Evolutionary conservation across 2,329 filamentous ascomycete species (phyloP).

Genomic region (Botrytis fabae): DNA sequence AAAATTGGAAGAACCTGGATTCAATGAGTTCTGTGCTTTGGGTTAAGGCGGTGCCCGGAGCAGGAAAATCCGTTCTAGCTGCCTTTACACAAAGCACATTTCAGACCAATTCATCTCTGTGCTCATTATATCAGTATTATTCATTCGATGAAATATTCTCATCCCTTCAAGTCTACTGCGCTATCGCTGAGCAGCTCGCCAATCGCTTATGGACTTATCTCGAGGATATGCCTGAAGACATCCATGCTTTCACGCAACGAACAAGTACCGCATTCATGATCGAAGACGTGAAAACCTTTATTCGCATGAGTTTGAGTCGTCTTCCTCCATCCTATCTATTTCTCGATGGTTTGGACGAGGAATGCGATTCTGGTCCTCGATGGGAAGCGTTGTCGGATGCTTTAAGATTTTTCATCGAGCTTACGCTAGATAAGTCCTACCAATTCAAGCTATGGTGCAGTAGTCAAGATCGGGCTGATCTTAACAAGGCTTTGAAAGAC

Average conservation of each 20-base stretch:
- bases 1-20: constrained; percentile 1
- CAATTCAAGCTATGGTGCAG: constrained; percentile 18
- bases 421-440: not conserved
- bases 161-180: constrained; percentile 11
- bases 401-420: constrained; percentile 6
- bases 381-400: not conserved
- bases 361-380: constrained; percentile 11
- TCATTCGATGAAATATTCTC: constrained; percentile 12
- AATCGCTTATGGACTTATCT: constrained; percentile 9
- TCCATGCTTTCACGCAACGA: constrained; percentile 18
- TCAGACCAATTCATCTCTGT: not conserved
- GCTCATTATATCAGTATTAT: constrained; percentile 13
- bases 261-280: not conserved
- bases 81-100: not conserved
- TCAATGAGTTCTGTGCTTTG: not conserved
- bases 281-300: constrained; percentile 6
- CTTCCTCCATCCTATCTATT: constrained; percentile 8
- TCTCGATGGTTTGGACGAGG: constrained; percentile 15
- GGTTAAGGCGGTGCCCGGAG: constrained; percentile 10
- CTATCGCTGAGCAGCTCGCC: constrained; percentile 12
- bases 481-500: not conserved
- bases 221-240: constrained; percentile 16
- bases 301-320: not conserved
- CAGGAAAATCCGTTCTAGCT: constrained; percentile 9
- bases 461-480: constrained; percentile 8